A percentile compares a stretch with the other conserved stretches of the same genome.
Conservation (phyloP, 495 filamentous ascomycete genomes). For the Tricharina praecox region DNA sequence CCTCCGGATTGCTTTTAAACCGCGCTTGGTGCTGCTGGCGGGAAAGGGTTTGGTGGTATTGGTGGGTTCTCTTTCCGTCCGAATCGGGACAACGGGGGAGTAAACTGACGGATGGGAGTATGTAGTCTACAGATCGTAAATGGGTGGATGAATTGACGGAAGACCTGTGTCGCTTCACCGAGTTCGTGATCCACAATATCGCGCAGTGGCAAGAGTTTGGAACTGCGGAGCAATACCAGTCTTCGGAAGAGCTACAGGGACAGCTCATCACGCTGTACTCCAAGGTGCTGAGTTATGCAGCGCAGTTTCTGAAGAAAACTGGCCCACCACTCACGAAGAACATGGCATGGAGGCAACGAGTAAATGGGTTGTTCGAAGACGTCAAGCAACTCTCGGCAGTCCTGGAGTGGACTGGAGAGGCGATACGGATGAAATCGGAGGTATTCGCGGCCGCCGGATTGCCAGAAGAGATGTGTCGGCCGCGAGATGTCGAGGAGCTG, state of each 20-base stretch:
- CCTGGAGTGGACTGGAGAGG: conserved; percentile 9
- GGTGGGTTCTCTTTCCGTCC: not conserved
- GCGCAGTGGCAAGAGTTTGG: conserved; percentile 1
- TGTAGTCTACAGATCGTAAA: conserved; percentile 1
- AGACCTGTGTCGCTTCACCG: not conserved
- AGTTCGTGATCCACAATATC: not conserved
- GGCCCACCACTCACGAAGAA: not conserved
- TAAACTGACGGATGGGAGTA: conserved; percentile 4
- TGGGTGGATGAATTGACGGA: not conserved
- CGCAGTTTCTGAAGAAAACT: conserved; percentile 6
- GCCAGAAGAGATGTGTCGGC: conserved; percentile 4
- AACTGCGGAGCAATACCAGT: not conserved
- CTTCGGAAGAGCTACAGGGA: not conserved
- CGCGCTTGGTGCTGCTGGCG: not conserved
- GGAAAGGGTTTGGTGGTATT: not conserved
- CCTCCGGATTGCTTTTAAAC: conserved; percentile 1
- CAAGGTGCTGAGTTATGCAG: conserved; percentile 7
- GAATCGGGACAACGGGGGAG: conserved; percentile 4
- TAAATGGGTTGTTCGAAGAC: conserved; percentile 9
- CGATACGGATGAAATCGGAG: conserved; percentile 9
- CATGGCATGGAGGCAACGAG: conserved; percentile 6
- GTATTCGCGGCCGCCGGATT: conserved; percentile 12
- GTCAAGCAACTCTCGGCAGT: conserved; percentile 10
- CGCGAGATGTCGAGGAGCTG: conserved; percentile 7
- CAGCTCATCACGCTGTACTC: conserved; percentile 9